phyloP scores from a whole-genome alignment of 1,284 basidiomycete genomes.

The Microbotryum silenes-acaulis region DNA sequence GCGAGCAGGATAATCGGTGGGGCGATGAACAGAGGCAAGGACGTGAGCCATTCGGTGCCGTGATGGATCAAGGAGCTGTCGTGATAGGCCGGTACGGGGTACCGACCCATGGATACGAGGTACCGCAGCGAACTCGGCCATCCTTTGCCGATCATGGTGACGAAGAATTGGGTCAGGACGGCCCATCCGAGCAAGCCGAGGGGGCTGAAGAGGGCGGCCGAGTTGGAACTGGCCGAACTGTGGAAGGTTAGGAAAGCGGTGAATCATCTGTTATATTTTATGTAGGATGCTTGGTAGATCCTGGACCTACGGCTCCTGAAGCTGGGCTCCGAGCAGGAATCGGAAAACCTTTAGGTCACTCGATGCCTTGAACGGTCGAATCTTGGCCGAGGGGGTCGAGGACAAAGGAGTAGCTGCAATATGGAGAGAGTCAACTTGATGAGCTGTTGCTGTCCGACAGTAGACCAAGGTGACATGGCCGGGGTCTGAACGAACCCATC shows the following conservation, averaged over 20 bases:
- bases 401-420: no score
- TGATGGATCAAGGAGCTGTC: conserved; percentile 3
- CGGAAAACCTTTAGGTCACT: conserved; percentile 21
- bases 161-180: conserved; percentile 12
- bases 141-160: conserved; percentile 9
- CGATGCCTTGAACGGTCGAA: conserved; percentile 16
- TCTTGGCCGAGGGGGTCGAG: conserved; percentile 16
- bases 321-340: conserved; percentile 23
- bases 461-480: no score
- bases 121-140: conserved; percentile 20
- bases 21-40: conserved; percentile 21
- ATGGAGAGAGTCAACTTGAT: no score
- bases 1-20: conserved; percentile 26
- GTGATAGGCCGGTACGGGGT: conserved; percentile 1
- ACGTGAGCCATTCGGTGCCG: conserved; percentile 9
- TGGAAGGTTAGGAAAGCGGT: background rate
- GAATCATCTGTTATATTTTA: background rate
- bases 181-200: conserved; percentile 13
- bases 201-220: conserved; percentile 15
- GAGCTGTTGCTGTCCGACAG: no score
- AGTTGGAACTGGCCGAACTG: conserved; percentile 26
- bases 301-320: conserved; percentile 26
- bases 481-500: no score
- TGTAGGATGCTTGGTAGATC: background rate
- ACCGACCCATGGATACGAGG: conserved; percentile 1